These are phyloP conservation scores for Vachellia collinsii DNA, from an alignment of 306 rosid species.

Conservation along the genomic window DNA sequence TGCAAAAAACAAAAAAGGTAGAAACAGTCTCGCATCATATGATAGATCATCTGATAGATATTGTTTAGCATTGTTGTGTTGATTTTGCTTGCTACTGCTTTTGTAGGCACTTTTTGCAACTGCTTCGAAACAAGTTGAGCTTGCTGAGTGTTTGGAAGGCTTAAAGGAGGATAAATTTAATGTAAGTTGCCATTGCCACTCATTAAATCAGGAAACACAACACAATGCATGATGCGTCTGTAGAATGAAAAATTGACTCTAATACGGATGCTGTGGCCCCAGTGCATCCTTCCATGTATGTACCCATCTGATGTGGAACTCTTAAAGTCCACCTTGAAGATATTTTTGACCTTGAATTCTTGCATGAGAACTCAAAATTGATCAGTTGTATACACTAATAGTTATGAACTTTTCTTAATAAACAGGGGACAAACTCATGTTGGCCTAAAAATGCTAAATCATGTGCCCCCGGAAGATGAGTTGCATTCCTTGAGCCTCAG, in stretches of 20 bases:
- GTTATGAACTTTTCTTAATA: constrained; percentile 31
- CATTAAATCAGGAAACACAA: constrained; percentile 21
- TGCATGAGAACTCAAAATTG: constrained; percentile 8
- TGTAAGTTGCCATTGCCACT: constrained; percentile 56
- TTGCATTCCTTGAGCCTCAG: constrained; percentile 31
- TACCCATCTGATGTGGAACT: neutral
- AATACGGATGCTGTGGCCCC: neutral
- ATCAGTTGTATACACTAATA: constrained; percentile 24
- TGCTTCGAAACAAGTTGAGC: constrained; percentile 92
- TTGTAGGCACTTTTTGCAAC: constrained; percentile 82
- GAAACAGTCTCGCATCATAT: constrained; percentile 39
- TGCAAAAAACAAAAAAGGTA: constrained; percentile 93
- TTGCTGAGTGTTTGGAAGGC: constrained; percentile 83
- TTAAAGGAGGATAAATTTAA: constrained; percentile 56
- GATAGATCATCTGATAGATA: constrained; percentile 28
- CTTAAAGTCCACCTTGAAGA: neutral
- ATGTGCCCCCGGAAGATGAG: constrained; percentile 53
- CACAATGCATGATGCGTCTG: neutral
- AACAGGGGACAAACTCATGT: constrained; percentile 74
- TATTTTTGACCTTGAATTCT: neutral
- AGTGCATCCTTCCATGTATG: constrained; percentile 17
- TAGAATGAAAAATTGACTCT: constrained; percentile 12
- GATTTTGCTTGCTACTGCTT: constrained; percentile 36
- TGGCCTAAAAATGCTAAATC: constrained; percentile 69
- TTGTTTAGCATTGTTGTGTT: constrained; percentile 33